These are phyloP conservation scores for Botryotinia convoluta DNA, from an alignment of 2,329 filamentous ascomycete genomes.

Conservation along the genomic window DNA sequence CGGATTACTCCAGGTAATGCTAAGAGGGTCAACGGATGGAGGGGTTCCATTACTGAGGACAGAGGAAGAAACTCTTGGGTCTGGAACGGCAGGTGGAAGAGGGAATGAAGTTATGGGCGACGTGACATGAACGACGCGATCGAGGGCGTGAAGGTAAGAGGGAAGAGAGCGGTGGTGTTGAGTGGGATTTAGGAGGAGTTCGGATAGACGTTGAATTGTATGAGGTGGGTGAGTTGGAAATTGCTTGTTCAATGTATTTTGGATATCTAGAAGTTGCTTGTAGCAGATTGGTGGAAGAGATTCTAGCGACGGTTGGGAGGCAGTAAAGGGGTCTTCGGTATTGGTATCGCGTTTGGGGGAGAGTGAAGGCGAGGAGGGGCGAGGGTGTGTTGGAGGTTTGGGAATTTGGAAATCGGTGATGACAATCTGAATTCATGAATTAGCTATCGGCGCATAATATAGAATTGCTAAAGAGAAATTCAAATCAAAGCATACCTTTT, in stretches of 20 bases:
- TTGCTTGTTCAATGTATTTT: conserved; percentile 56
- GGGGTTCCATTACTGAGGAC: conserved; percentile 58
- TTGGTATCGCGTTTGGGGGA: conserved; percentile 43
- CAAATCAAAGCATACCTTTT: conserved; percentile 30
- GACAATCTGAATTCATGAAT: conserved; percentile 41
- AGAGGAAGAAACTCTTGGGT: conserved; percentile 51
- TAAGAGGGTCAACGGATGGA: conserved; percentile 37
- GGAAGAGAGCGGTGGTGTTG: conserved; percentile 78
- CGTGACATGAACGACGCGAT: conserved; percentile 87
- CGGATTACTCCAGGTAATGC: conserved; percentile 50
- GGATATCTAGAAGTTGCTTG: conserved; percentile 54
- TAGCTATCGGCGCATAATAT: background rate
- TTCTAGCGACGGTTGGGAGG: background rate
- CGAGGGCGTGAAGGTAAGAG: conserved; percentile 84
- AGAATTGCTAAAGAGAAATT: background rate
- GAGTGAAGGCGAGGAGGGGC: conserved; percentile 43
- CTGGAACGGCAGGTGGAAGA: conserved; percentile 64
- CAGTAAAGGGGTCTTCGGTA: conserved; percentile 45
- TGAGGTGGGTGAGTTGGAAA: conserved; percentile 81
- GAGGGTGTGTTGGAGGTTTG: conserved; percentile 32
- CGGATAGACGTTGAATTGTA: conserved; percentile 86
- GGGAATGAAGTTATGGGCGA: conserved; percentile 80
- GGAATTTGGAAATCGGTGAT: conserved; percentile 64
- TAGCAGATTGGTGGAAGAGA: conserved; percentile 8
- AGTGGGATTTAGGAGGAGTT: conserved; percentile 75